Evolutionary conservation across 2,329 filamentous ascomycete genomes (phyloP).

Genomic region (Paraphaeosphaeria sporulosa): DNA sequence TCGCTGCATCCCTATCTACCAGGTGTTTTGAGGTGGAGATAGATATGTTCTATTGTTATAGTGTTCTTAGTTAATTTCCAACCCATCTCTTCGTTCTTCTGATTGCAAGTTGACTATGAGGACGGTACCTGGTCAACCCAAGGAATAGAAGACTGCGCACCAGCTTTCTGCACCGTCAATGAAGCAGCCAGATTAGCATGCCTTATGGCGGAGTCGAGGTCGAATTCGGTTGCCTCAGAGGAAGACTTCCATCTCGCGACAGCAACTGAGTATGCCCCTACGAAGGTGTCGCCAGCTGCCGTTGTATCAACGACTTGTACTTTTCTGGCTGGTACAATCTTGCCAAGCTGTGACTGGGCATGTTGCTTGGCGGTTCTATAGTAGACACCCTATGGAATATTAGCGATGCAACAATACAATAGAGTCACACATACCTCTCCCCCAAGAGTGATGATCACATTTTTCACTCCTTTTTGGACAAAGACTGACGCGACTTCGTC

Average conservation of each 20-base stretch:
- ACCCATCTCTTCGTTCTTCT: not conserved
- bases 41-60: not conserved
- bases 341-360: constrained; percentile 52
- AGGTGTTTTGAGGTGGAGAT: not conserved
- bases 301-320: constrained; percentile 90
- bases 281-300: constrained; percentile 92
- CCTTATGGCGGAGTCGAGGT: constrained; percentile 65
- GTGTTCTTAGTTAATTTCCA: not conserved
- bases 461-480: constrained; percentile 72
- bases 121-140: constrained; percentile 64
- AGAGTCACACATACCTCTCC: constrained; percentile 63
- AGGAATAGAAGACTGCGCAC: constrained; percentile 73
- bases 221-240: constrained; percentile 51
- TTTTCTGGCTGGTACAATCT: constrained; percentile 68
- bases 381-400: constrained; percentile 47
- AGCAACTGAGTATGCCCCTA: constrained; percentile 83
- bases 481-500: constrained; percentile 59
- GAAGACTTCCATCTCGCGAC: constrained; percentile 62
- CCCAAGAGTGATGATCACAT: constrained; percentile 85
- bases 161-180: constrained; percentile 69
- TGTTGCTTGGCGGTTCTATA: constrained; percentile 56
- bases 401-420: constrained; percentile 9
- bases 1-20: not conserved
- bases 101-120: not conserved
- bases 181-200: constrained; percentile 70